Evolutionary conservation across 805 yeast species (phyloP).

Genomic region (Blastobotrys chiropterorum): DNA sequence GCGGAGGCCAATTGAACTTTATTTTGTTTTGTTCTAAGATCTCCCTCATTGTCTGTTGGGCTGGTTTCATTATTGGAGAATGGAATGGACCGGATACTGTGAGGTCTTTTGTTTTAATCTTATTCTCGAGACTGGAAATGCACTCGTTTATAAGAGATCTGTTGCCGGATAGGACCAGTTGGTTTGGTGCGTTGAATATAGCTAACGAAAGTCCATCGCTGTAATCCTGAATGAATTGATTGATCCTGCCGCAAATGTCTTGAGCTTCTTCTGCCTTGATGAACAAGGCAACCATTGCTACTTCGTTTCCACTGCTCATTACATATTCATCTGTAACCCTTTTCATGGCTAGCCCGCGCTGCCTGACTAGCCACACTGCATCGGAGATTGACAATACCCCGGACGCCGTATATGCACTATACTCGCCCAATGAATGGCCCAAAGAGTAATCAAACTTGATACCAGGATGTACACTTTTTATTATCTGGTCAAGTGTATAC

Average conservation of each 20-base stretch:
- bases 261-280: background rate
- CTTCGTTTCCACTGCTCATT: background rate
- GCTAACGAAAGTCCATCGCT: conserved; percentile 34
- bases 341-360: conserved; percentile 42
- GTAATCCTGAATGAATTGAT: background rate
- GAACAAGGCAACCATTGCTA: conserved; percentile 1
- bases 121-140: conserved; percentile 18
- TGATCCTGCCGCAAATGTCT: background rate
- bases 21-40: conserved; percentile 17
- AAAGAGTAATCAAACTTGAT: conserved; percentile 22
- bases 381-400: conserved; percentile 32
- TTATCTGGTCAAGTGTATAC: conserved; percentile 27
- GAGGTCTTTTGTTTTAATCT: conserved; percentile 28
- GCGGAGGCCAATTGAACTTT: conserved; percentile 22
- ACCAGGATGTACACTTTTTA: conserved; percentile 19
- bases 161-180: conserved; percentile 42
- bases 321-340: conserved; percentile 9
- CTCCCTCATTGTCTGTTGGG: conserved; percentile 32
- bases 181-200: conserved; percentile 40
- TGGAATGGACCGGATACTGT: conserved; percentile 51
- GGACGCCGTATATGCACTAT: conserved; percentile 38
- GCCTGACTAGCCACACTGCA: conserved; percentile 39
- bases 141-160: conserved; percentile 25
- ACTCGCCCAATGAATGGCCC: conserved; percentile 52
- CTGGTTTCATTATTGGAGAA: conserved; percentile 33